phyloP scores from a whole-genome alignment of 2,329 filamentous ascomycete genomes.

The Aspergillus sojae region DNA sequence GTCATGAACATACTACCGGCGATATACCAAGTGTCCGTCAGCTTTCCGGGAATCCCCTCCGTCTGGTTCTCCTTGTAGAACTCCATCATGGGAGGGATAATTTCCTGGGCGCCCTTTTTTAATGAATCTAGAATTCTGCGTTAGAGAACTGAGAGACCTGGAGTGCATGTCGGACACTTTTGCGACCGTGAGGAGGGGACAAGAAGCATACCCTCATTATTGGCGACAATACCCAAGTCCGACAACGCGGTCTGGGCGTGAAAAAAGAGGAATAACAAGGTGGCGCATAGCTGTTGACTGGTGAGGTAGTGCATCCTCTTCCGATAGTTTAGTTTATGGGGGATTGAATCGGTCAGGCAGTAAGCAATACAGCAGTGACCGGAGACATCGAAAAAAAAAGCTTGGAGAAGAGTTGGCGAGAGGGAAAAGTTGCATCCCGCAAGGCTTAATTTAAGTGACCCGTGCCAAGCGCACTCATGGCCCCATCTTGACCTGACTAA shows the following conservation, averaged over 20 bases:
- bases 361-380: neutral
- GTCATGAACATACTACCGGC: conserved; percentile 68
- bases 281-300: neutral
- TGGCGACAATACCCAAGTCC: neutral
- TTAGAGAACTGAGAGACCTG: neutral
- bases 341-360: neutral
- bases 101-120: conserved; percentile 39
- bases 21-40: conserved; percentile 76
- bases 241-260: neutral
- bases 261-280: neutral
- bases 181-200: neutral
- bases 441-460: conserved; percentile 5
- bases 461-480: conserved; percentile 1
- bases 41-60: conserved; percentile 51
- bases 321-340: neutral
- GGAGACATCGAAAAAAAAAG: neutral
- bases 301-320: conserved; percentile 1
- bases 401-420: neutral
- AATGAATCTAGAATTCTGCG: conserved; percentile 34
- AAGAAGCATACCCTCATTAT: neutral
- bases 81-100: conserved; percentile 51
- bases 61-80: conserved; percentile 54
- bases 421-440: neutral
- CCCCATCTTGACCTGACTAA: conserved; percentile 1
- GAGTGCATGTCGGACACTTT: neutral